Evolutionary conservation across 129 eudicot species (phyloP).

Genomic region (Mikania micrantha): DNA sequence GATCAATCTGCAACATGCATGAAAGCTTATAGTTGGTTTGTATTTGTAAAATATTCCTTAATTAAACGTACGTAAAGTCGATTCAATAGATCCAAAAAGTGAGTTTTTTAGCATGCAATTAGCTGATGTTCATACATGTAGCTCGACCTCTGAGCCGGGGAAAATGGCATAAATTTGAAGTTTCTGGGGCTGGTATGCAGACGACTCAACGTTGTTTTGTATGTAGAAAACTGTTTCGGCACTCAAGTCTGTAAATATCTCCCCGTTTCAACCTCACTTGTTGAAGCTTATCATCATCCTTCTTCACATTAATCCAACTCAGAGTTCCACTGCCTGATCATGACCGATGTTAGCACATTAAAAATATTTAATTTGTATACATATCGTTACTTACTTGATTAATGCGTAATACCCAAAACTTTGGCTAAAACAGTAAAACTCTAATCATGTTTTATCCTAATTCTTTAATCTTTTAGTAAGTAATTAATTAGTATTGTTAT

Average conservation of each 20-base stretch:
- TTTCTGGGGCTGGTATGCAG: constrained; percentile 23
- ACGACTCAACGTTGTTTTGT: constrained; percentile 43
- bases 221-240: constrained; percentile 59
- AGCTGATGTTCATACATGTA: constrained; percentile 27
- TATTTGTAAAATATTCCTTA: neutral
- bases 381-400: too few relatives aligned
- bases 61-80: neutral
- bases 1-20: constrained; percentile 34
- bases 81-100: neutral
- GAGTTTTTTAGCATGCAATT: neutral
- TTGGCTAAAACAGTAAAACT: too few relatives aligned
- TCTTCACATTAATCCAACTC: constrained; percentile 33
- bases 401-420: too few relatives aligned
- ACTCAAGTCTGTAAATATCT: constrained; percentile 49
- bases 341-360: too few relatives aligned
- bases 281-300: constrained; percentile 24
- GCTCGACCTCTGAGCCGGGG: constrained; percentile 23
- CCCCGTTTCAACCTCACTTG: constrained; percentile 34
- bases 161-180: constrained; percentile 67
- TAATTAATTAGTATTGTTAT: too few relatives aligned
- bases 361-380: too few relatives aligned
- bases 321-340: constrained; percentile 59
- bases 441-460: too few relatives aligned
- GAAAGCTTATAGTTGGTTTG: neutral
- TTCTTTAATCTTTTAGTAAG: too few relatives aligned